Conservation (phyloP, 1,284 basidiomycete species). For the Puccinia polysora region DNA sequence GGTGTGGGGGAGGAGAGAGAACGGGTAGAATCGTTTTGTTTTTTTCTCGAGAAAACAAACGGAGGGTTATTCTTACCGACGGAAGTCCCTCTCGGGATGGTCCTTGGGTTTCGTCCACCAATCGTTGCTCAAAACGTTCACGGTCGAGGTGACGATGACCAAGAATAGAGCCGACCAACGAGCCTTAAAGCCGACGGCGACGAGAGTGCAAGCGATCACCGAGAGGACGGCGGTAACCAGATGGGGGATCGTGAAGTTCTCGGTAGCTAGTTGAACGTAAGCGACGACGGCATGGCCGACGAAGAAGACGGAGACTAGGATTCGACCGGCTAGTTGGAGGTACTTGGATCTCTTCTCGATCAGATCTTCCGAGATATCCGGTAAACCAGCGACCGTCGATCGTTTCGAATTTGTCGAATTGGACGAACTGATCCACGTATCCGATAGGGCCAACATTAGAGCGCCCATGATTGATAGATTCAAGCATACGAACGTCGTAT, state of each 20-base stretch:
- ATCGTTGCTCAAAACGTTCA: slow-evolving; percentile 36
- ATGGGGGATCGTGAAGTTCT: background rate
- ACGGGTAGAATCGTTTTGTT: background rate
- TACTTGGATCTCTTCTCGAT: background rate
- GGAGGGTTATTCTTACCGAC: slow-evolving; percentile 8
- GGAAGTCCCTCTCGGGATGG: slow-evolving; percentile 38
- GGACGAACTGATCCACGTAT: background rate
- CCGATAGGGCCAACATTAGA: slow-evolving; percentile 25
- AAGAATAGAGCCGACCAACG: slow-evolving; percentile 22
- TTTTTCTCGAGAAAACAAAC: no score
- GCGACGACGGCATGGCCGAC: slow-evolving; percentile 12
- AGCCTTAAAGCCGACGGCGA: slow-evolving; percentile 33
- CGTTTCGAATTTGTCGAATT: background rate
- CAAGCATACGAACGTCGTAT: slow-evolving; percentile 25
- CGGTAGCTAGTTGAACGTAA: background rate
- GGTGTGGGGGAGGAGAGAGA: background rate
- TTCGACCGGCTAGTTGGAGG: slow-evolving; percentile 23
- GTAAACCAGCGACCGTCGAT: slow-evolving; percentile 13
- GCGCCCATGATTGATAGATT: slow-evolving; percentile 27
- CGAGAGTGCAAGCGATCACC: slow-evolving; percentile 14
- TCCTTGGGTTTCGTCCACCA: slow-evolving; percentile 39
- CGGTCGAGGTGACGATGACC: slow-evolving; percentile 25
- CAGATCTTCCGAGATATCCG: slow-evolving; percentile 7
- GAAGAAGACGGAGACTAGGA: slow-evolving; percentile 28
- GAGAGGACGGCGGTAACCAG: slow-evolving; percentile 2